Conservation (phyloP, 2,329 filamentous ascomycete species). For the Microdochium trichocladiopsis region DNA sequence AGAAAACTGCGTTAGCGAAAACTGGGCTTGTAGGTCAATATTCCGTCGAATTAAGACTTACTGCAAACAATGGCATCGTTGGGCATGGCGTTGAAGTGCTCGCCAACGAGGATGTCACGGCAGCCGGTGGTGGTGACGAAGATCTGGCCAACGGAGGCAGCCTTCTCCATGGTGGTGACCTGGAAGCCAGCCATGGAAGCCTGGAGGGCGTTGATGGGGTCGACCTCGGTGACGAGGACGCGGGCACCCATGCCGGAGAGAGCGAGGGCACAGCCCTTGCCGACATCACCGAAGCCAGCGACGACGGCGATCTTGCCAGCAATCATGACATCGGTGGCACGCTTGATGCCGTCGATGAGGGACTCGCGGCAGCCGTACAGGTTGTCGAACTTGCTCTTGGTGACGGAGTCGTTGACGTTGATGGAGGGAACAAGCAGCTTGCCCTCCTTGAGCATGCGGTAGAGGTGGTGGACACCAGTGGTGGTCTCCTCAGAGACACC, state of each 20-base stretch:
- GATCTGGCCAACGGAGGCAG: conserved; percentile 82
- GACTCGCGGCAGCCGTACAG: conserved; percentile 99
- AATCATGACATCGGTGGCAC: conserved; percentile 99
- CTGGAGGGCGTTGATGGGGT: conserved; percentile 99
- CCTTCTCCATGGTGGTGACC: conserved; percentile 97
- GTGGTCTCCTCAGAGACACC: conserved; percentile 99
- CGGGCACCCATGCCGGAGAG: conserved; percentile 96
- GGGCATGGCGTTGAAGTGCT: conserved; percentile 91
- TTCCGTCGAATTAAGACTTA: conserved; percentile 33
- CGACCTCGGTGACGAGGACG: conserved; percentile 92
- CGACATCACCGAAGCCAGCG: conserved; percentile 97
- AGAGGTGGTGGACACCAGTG: conserved; percentile 98
- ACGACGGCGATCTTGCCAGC: conserved; percentile 98
- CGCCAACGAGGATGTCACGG: conserved; percentile 90
- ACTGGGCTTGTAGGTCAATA: neutral
- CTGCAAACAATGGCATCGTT: conserved; percentile 99
- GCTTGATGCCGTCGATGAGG: conserved; percentile 98
- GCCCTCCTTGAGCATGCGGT: conserved; percentile 91
- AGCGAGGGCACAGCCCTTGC: conserved; percentile 95
- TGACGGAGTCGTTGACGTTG: conserved; percentile 99
- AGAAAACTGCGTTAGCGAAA: conserved; percentile 26
- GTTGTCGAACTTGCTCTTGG: conserved; percentile 99
- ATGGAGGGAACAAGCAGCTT: conserved; percentile 88
- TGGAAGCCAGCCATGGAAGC: conserved; percentile 95
- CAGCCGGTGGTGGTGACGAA: conserved; percentile 99